Base-by-base conservation (phyloP, 345 rosid genomes). In the Salix dunnii region DNA sequence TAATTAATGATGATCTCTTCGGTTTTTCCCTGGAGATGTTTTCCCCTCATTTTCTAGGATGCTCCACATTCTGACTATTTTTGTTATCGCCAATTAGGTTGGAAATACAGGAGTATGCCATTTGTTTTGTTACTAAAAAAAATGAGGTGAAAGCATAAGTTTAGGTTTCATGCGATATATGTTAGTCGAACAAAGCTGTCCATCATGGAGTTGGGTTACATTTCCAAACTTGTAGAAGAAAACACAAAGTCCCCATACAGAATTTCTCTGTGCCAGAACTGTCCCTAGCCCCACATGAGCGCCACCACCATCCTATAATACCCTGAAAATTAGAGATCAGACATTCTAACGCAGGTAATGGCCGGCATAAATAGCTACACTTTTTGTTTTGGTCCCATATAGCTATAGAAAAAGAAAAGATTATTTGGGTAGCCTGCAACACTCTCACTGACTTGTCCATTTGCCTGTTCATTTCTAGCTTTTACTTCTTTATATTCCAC, bases 281-380 rank as follows among this genome's bases (percentile, higher is more conserved):
- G 33, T 55, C 71, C 66, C 31, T 53, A 71, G 81, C 87, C 89
- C 90, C 87, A 83, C 82, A 67, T 17, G 46, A 83, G 80, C 85
- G 81, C 28, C 55, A 48, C n/a, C 55, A 38, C 18, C 43, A 5
- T 71, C 43, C 40, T 36, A 64, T 55, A 65, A 58, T 28, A 10
- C 25, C 46, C 25, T 58, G 65, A 77, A 73, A 72, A 63, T n/a
- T 48, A 76, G 71, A 71, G 75, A 21, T 64, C 67, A 68, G 55
- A 7, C 67, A 66, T 23, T 36, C 48, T 69, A 28, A 35, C 42
- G 70, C 17, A 49, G 79, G 64, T 61, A 66, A 71, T 76, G 80
- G 79, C 82, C 82, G 78, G 81, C 89, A 2, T 62, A 21, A 60
- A 48, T 70, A 3, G 58, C 43, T 21, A 40, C 14, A 8, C 3